A percentile compares a stretch with the other conserved stretches of the same genome.
Evolutionary conservation across 2,329 filamentous ascomycete species (phyloP).

Genomic region (Stylonectria norvegica): DNA sequence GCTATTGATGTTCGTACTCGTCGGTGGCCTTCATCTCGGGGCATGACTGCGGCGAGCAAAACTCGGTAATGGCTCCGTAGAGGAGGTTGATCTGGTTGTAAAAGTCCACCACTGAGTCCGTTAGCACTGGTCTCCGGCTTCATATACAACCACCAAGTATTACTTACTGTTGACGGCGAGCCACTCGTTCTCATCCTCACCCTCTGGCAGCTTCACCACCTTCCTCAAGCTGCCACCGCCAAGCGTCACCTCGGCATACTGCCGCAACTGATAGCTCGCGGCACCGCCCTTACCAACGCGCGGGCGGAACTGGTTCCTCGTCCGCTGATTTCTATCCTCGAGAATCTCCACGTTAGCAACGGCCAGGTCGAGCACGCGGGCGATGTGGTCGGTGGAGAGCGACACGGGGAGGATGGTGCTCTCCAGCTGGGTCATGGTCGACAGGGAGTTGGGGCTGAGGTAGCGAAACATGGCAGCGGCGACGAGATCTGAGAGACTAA

Average conservation of each 20-base stretch:
- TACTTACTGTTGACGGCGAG: constrained; percentile 87
- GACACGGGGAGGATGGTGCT: constrained; percentile 32
- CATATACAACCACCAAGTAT: not conserved
- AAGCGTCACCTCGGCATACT: constrained; percentile 96
- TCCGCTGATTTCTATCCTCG: constrained; percentile 71
- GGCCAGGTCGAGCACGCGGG: constrained; percentile 16
- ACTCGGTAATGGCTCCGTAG: constrained; percentile 98
- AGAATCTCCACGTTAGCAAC: constrained; percentile 30
- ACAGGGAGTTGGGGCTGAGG: constrained; percentile 32
- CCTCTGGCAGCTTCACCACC: constrained; percentile 93
- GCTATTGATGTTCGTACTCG: constrained; percentile 60
- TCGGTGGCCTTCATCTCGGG: constrained; percentile 99
- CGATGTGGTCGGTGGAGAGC: constrained; percentile 11
- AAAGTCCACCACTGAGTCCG: constrained; percentile 83
- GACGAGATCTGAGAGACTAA: constrained; percentile 29
- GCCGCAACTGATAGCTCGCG: constrained; percentile 85
- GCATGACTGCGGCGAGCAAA: constrained; percentile 94
- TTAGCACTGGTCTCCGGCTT: not conserved
- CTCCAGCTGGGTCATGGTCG: constrained; percentile 30
- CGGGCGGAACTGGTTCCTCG: constrained; percentile 86
- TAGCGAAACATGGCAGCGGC: constrained; percentile 30
- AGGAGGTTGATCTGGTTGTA: constrained; percentile 99
- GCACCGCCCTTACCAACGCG: constrained; percentile 83
- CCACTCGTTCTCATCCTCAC: constrained; percentile 98
- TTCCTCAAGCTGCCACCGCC: constrained; percentile 93